These are phyloP conservation scores for Halophytophthora batemanensis DNA, from an alignment of 352 stramenopile species.

Conservation along the genomic window DNA sequence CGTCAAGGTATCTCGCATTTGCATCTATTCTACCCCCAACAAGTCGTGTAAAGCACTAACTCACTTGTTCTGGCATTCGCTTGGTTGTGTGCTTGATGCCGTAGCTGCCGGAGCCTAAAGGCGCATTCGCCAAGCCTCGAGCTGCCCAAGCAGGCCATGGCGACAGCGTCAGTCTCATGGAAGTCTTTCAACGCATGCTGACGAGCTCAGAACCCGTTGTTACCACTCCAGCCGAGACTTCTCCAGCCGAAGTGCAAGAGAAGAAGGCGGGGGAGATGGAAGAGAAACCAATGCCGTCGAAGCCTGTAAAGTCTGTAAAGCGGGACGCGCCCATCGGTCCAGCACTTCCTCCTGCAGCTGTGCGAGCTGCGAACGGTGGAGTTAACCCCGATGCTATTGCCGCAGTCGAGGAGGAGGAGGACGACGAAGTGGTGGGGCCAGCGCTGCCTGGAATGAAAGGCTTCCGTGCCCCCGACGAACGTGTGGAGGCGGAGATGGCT, in stretches of 20 bases:
- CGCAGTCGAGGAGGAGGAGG: slow-evolving; percentile 45
- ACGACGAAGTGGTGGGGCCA: slow-evolving; percentile 57
- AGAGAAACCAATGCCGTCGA: slow-evolving; percentile 8
- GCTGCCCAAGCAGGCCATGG: slow-evolving; percentile 7
- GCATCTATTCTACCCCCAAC: background rate
- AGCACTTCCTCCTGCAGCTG: slow-evolving; percentile 1
- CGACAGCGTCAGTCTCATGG: slow-evolving; percentile 44
- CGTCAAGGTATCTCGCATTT: slow-evolving; percentile 34
- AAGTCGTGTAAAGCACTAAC: background rate
- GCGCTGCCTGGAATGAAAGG: slow-evolving; percentile 76
- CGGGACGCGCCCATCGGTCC: slow-evolving; percentile 52
- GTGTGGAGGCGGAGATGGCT: slow-evolving; percentile 71
- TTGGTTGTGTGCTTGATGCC: background rate
- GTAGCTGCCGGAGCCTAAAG: slow-evolving; percentile 48
- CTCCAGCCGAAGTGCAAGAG: background rate
- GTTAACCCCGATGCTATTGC: background rate
- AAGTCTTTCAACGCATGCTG: slow-evolving; percentile 52
- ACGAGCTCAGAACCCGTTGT: slow-evolving; percentile 2
- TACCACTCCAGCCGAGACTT: background rate
- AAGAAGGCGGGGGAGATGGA: slow-evolving; percentile 5
- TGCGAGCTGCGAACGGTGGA: background rate
- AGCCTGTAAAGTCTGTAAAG: slow-evolving; percentile 10
- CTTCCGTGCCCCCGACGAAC: slow-evolving; percentile 65
- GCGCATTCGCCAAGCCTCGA: slow-evolving; percentile 46
- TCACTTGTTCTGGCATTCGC: background rate